Percentiles rank a stretch among this genome's conserved stretches.
Evolutionary conservation across 805 yeast species (phyloP).

Genomic region (Teunomyces pallodes): DNA sequence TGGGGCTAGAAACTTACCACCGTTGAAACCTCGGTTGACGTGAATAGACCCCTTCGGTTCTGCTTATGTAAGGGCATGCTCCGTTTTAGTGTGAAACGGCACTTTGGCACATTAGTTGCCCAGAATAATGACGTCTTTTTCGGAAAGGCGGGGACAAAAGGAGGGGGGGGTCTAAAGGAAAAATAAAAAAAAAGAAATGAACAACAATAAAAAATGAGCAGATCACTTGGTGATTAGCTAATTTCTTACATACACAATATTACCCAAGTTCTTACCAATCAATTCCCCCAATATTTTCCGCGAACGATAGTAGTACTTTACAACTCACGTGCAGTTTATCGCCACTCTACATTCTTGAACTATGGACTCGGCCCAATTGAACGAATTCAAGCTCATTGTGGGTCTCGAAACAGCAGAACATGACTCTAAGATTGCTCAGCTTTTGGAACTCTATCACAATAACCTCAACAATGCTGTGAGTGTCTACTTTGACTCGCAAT

Average conservation of each 20-base stretch:
- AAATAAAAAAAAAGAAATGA: not conserved
- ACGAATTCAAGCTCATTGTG: constrained; percentile 51
- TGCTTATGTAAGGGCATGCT: not conserved
- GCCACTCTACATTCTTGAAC: constrained; percentile 4
- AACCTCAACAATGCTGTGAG: constrained; percentile 60
- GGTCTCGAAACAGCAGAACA: constrained; percentile 47
- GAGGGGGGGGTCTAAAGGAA: not conserved
- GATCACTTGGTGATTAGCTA: not conserved
- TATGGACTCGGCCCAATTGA: constrained; percentile 18
- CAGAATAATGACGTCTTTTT: not conserved
- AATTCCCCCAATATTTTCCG: too few relatives aligned
- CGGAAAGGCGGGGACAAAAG: not conserved
- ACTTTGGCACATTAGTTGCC: not conserved
- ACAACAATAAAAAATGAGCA: too few relatives aligned
- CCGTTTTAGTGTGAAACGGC: not conserved
- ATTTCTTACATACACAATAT: not conserved
- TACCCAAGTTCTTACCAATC: too few relatives aligned
- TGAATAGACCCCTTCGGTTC: not conserved
- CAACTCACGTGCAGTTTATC: not conserved
- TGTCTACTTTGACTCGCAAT: constrained; percentile 56
- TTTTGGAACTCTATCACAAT: constrained; percentile 55
- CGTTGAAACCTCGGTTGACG: constrained; percentile 2
- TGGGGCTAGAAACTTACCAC: not conserved
- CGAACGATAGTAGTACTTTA: too few relatives aligned
- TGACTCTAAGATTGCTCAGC: constrained; percentile 42